A percentile compares a stretch with the other conserved stretches of the same genome.
Evolutionary conservation across 163 green algal genomes (phyloP).

Genomic region (Chlorella variabilis): DNA sequence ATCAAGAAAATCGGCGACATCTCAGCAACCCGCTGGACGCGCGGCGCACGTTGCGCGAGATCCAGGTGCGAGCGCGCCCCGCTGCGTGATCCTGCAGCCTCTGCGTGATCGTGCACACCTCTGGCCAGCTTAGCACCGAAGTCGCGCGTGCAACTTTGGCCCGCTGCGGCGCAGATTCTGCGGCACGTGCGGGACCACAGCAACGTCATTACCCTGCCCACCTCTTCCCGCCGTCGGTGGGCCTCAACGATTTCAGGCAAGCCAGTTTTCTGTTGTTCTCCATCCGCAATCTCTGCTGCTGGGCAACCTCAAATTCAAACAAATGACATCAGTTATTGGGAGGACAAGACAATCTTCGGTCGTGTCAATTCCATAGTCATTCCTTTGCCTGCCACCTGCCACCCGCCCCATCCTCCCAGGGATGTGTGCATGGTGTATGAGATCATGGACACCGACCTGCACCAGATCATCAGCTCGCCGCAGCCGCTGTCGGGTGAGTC

Average conservation of each 20-base stretch:
- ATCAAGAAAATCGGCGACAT: constrained; percentile 98
- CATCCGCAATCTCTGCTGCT: too few relatives aligned
- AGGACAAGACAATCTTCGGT: too few relatives aligned
- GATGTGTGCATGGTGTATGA: constrained; percentile 97
- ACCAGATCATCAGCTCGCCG: constrained; percentile 97
- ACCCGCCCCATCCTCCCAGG: constrained; percentile 63
- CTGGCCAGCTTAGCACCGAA: too few relatives aligned
- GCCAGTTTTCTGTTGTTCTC: too few relatives aligned
- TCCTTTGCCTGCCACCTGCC: too few relatives aligned
- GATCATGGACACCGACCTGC: constrained; percentile 99
- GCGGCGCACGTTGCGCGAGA: constrained; percentile 90
- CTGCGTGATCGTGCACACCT: too few relatives aligned
- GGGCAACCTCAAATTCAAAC: too few relatives aligned
- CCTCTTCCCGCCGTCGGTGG: constrained; percentile 45
- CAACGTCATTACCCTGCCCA: constrained; percentile 51
- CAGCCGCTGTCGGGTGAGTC: constrained; percentile 70
- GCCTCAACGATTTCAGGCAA: constrained; percentile 16
- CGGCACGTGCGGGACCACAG: constrained; percentile 30
- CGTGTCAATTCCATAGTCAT: too few relatives aligned
- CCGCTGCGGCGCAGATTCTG: constrained; percentile 23
- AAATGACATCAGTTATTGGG: too few relatives aligned
- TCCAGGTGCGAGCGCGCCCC: too few relatives aligned
- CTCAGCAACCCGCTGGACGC: constrained; percentile 95
- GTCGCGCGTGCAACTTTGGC: too few relatives aligned
- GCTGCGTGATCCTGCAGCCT: too few relatives aligned